Conservation (phyloP, 805 yeast species). For the Komagataella mondaviorum region DNA sequence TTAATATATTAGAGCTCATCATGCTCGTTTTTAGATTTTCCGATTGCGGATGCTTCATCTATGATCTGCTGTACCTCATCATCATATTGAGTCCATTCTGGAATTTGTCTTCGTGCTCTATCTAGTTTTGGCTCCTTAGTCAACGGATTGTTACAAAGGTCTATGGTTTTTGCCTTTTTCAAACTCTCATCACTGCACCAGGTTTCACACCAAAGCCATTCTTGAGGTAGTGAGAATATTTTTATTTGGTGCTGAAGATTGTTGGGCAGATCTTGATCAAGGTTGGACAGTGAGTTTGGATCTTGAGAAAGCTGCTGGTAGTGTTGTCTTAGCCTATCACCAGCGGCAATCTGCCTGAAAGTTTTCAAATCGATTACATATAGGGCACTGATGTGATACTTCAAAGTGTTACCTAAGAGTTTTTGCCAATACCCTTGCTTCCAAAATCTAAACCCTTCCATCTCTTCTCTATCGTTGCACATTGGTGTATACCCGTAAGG, state of each 20-base stretch:
- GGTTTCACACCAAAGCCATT: slow-evolving; percentile 91
- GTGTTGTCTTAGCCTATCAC: slow-evolving; percentile 70
- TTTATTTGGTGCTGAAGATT: slow-evolving; percentile 58
- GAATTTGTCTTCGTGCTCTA: slow-evolving; percentile 60
- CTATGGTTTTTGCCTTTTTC: slow-evolving; percentile 60
- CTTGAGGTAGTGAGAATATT: slow-evolving; percentile 63
- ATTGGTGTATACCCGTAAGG: slow-evolving; percentile 82
- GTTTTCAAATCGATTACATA: slow-evolving; percentile 64
- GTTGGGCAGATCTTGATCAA: slow-evolving; percentile 93
- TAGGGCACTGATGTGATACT: slow-evolving; percentile 75
- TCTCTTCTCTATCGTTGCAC: slow-evolving; percentile 70
- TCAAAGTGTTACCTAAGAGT: slow-evolving; percentile 38
- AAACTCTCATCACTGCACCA: slow-evolving; percentile 68
- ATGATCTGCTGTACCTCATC: slow-evolving; percentile 23
- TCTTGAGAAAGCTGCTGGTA: slow-evolving; percentile 76
- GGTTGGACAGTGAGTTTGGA: slow-evolving; percentile 62
- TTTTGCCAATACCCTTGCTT: slow-evolving; percentile 82
- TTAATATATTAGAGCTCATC: neutral
- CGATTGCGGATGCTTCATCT: neutral
- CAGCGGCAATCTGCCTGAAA: slow-evolving; percentile 57
- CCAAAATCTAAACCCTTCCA: slow-evolving; percentile 88
- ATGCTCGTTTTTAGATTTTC: neutral
- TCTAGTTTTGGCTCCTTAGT: slow-evolving; percentile 71
- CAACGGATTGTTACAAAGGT: slow-evolving; percentile 72
- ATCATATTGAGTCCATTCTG: slow-evolving; percentile 68